Evolutionary conservation across 2,329 filamentous ascomycete species (phyloP), one percentile per base, ranked within the genome.

Genomic region (Colletotrichum sp.): DNA sequence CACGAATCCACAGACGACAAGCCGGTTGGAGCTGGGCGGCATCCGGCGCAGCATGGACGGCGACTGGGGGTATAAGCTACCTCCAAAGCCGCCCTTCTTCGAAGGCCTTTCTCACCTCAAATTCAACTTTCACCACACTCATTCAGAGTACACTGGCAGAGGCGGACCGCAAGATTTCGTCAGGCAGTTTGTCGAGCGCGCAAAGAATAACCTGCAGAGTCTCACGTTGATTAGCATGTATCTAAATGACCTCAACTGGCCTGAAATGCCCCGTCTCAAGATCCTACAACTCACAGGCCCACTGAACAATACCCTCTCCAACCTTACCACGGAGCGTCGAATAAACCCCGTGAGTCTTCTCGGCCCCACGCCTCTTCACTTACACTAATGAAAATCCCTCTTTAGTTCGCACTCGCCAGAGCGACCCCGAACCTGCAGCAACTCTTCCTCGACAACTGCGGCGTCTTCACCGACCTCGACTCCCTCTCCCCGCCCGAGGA

Each of bases 41-140:
- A 57, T 76, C 57, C 59, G 65, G 22, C 73, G 70, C n/a, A 34
- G 34, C 32, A 61, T 73, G 63, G 64, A 76, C 36, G 73, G 70
- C 57, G 70, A 68, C 64, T 76, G 73, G 73, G 73, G 73, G 8
- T 76, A 63, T 71, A 74, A 77, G 32, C 65, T 78, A 57, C 76
- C 76, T n/a, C 69, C 70, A 6, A 68, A 77, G 44, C 74, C 65
- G 13, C 70, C 34, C 19, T 74, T 77, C 59, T 76, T 76, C 34
- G 66, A 73, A 29, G 49, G 69, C 12, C 61, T 77, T 2, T 62
- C 62, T 25, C 55, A 72, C 9, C 27, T 77, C 52, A 71, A 57
- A 5, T 22, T 77, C 12, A 59, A 62, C 32, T 77, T 77, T 55
- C 52, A 59, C 32, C 63, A 72, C 25, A 13, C 55, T 11, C 44